phyloP scores from a whole-genome alignment of 495 filamentous ascomycete species.

The Aspergillus funiculosus region DNA sequence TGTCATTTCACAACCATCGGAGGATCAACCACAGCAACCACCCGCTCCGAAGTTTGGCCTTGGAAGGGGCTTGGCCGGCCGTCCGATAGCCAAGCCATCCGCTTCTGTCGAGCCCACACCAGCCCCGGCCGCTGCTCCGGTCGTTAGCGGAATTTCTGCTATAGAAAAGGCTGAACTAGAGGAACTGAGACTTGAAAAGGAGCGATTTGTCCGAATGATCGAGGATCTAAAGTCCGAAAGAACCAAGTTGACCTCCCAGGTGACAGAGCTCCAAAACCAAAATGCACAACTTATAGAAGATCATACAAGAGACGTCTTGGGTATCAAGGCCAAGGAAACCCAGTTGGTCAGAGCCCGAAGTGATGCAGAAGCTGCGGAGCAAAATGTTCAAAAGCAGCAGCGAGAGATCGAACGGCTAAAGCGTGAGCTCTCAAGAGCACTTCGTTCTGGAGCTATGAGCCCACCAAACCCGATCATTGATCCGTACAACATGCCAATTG shows the following conservation, averaged over 20 bases:
- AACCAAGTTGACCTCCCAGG: slow-evolving; percentile 64
- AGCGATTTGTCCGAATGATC: slow-evolving; percentile 60
- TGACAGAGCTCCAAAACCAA: slow-evolving; percentile 86
- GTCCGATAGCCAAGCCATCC: slow-evolving; percentile 79
- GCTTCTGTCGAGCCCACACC: slow-evolving; percentile 35
- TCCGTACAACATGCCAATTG: slow-evolving; percentile 29
- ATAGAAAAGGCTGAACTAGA: slow-evolving; percentile 85
- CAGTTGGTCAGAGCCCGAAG: slow-evolving; percentile 86
- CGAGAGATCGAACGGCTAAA: slow-evolving; percentile 91
- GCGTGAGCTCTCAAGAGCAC: slow-evolving; percentile 55
- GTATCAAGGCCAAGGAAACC: slow-evolving; percentile 97
- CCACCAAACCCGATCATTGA: slow-evolving; percentile 33
- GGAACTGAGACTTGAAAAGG: slow-evolving; percentile 76
- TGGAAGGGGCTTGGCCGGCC: slow-evolving; percentile 71
- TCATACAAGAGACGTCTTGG: slow-evolving; percentile 88
- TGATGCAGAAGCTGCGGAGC: slow-evolving; percentile 84
- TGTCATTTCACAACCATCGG: slow-evolving; percentile 44
- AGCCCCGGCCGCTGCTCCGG: slow-evolving; percentile 45
- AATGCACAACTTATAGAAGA: slow-evolving; percentile 97
- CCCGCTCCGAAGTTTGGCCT: slow-evolving; percentile 62
- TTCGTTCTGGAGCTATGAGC: slow-evolving; percentile 40
- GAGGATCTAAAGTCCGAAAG: slow-evolving; percentile 75
- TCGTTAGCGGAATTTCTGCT: slow-evolving; percentile 55
- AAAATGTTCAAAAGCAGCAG: slow-evolving; percentile 70
- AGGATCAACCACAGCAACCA: slow-evolving; percentile 55